These are phyloP conservation scores for Saccharum officinarum DNA, from an alignment of 176 grass and related monocot species.

Conservation along the genomic window DNA sequence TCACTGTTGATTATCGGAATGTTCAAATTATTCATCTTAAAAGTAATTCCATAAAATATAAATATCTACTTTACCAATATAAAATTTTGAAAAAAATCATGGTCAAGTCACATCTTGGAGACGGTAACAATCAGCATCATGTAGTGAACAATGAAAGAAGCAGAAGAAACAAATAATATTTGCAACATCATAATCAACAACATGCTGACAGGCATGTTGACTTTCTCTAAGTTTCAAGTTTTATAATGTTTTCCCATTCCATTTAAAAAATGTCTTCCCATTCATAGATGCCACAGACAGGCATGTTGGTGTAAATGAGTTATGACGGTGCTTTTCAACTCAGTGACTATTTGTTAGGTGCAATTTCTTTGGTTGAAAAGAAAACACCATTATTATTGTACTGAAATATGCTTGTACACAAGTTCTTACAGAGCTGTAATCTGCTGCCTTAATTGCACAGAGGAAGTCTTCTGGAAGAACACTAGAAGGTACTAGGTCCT, in stretches of 20 bases:
- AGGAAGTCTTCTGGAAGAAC: constrained; percentile 75
- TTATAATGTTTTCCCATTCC: background rate
- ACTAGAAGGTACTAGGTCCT: constrained; percentile 76
- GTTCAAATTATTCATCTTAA: background rate
- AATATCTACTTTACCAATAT: background rate
- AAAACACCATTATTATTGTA: constrained; percentile 8
- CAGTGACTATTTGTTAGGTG: background rate
- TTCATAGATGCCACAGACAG: background rate
- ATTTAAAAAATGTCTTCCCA: background rate
- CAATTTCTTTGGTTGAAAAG: background rate
- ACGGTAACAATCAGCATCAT: background rate
- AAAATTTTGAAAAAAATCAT: background rate
- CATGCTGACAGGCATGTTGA: background rate
- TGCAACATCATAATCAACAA: background rate
- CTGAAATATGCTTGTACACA: background rate
- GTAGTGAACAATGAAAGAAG: background rate
- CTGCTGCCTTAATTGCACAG: constrained; percentile 70
- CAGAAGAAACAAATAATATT: background rate
- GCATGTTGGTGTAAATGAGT: background rate
- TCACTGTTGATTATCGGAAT: background rate
- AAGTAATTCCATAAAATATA: background rate
- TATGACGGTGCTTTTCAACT: background rate
- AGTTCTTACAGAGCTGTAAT: constrained; percentile 98
- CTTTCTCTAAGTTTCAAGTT: background rate
- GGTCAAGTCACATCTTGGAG: background rate